Evolutionary conservation across 306 rosid genomes (phyloP).

Genomic region (Begonia masoniana): DNA sequence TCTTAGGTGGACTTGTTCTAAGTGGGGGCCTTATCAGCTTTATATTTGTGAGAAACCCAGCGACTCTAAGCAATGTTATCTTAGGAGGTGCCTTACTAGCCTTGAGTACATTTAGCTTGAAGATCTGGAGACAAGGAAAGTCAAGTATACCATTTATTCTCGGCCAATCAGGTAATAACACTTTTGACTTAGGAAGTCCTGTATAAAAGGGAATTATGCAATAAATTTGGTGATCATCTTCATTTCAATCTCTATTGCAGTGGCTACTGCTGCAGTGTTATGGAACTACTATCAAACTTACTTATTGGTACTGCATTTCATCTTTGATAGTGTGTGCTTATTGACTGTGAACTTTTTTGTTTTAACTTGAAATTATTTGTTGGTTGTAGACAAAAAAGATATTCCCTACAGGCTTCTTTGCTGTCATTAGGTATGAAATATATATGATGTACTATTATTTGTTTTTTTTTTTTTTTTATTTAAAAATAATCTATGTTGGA

Average conservation of each 20-base stretch:
- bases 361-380: no score
- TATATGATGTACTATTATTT: background rate
- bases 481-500: background rate
- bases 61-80: slow-evolving; percentile 42
- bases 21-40: slow-evolving; percentile 67
- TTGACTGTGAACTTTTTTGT: no score
- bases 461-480: background rate
- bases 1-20: slow-evolving; percentile 64
- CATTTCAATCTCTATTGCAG: slow-evolving; percentile 23
- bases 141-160: slow-evolving; percentile 76
- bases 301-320: slow-evolving; percentile 34
- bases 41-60: slow-evolving; percentile 53
- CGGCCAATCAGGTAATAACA: slow-evolving; percentile 67
- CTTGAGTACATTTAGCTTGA: slow-evolving; percentile 73
- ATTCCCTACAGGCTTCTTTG: slow-evolving; percentile 57
- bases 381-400: slow-evolving; percentile 59
- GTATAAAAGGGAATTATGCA: background rate
- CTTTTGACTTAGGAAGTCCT: background rate
- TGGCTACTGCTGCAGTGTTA: slow-evolving; percentile 47
- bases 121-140: slow-evolving; percentile 93
- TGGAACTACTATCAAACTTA: slow-evolving; percentile 72
- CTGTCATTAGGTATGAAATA: slow-evolving; percentile 38
- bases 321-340: background rate
- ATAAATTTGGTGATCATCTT: background rate
- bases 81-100: slow-evolving; percentile 80